These are phyloP conservation scores for Protea cynaroides DNA, from an alignment of 164 flowering plant genomes.

Conservation along the genomic window DNA sequence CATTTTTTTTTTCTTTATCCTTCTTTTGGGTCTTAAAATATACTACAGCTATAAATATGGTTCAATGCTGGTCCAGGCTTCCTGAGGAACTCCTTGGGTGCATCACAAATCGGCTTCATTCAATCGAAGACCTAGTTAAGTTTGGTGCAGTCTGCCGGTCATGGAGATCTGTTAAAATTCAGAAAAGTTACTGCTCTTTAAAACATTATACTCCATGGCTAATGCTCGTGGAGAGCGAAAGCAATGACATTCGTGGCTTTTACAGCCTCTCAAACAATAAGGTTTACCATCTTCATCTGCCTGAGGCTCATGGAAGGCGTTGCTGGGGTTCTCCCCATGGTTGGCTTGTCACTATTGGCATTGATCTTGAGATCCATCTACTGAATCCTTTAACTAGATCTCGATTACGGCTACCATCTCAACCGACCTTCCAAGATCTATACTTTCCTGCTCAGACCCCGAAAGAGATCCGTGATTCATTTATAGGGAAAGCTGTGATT, in stretches of 20 bases:
- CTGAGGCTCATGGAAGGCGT: conserved; percentile 4
- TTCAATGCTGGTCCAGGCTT: conserved; percentile 5
- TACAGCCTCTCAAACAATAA: conserved; percentile 1
- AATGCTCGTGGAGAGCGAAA: conserved; percentile 6
- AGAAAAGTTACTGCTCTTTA: background rate
- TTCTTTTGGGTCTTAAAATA: no score
- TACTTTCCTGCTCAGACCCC: background rate
- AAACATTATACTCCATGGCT: conserved; percentile 6
- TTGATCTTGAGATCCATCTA: conserved; percentile 3
- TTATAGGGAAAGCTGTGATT: background rate
- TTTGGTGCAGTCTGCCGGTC: conserved; percentile 10
- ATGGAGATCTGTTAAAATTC: background rate
- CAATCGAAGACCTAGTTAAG: conserved; percentile 1
- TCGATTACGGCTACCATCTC: conserved; percentile 10
- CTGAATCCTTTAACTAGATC: conserved; percentile 9
- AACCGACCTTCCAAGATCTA: background rate
- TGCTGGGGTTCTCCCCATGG: conserved; percentile 16
- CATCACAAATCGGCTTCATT: conserved; percentile 1
- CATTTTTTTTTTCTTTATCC: no score
- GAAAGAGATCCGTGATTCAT: no score
- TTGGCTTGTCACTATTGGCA: conserved; percentile 9
- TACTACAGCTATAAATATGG: no score
- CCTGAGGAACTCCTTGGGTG: conserved; percentile 3
- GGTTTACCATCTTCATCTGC: conserved; percentile 1
- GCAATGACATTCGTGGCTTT: background rate